phyloP scores from a whole-genome alignment of 768 basidiomycete genomes.

The Lactarius vividus region DNA sequence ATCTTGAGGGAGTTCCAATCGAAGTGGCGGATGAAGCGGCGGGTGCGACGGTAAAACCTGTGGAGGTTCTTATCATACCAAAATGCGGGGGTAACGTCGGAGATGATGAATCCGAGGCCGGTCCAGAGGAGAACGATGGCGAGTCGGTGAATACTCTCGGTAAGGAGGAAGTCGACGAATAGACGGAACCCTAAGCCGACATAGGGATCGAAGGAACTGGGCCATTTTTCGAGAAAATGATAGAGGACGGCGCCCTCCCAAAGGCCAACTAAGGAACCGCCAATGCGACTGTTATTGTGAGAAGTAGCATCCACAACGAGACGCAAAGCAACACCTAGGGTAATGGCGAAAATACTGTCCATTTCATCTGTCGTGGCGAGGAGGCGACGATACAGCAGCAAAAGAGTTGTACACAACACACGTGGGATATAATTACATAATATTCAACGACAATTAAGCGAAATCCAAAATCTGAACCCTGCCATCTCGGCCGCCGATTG shows the following conservation, averaged over 20 bases:
- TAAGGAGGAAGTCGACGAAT: constrained; percentile 67
- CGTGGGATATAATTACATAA: background rate
- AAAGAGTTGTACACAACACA: background rate
- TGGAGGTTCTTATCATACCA: constrained; percentile 43
- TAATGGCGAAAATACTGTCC: constrained; percentile 71
- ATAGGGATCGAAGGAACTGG: constrained; percentile 65
- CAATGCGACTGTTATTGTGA: constrained; percentile 48
- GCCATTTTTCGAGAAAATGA: constrained; percentile 68
- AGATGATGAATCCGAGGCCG: constrained; percentile 49
- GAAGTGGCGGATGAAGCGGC: constrained; percentile 27
- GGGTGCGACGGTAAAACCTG: constrained; percentile 32
- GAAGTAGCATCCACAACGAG: constrained; percentile 54
- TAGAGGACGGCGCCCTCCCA: constrained; percentile 78
- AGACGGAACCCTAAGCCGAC: constrained; percentile 66
- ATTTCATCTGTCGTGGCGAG: constrained; percentile 36
- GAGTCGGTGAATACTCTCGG: constrained; percentile 49
- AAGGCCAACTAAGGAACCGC: constrained; percentile 67
- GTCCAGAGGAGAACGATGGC: constrained; percentile 54
- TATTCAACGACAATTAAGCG: constrained; percentile 28
- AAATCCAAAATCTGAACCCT: constrained; percentile 36
- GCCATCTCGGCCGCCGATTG: constrained; percentile 36
- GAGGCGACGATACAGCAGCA: background rate
- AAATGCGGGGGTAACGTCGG: constrained; percentile 49
- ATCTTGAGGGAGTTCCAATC: constrained; percentile 25
- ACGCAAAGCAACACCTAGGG: constrained; percentile 62